Conservation (phyloP, 1,284 basidiomycete species). For the Ustilago trichophora region DNA sequence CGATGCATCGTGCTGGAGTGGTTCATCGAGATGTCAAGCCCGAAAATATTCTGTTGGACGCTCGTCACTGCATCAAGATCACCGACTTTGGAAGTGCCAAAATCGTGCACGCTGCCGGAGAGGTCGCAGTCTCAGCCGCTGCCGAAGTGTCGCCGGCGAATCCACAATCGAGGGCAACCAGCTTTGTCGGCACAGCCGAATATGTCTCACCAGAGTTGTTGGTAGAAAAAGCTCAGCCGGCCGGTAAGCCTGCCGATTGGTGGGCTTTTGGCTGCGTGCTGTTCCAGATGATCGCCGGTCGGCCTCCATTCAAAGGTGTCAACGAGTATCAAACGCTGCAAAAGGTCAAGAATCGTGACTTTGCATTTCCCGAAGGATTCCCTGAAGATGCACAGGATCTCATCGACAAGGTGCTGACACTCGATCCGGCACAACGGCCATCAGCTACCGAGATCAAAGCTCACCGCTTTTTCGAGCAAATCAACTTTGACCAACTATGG, state of each 20-base stretch:
- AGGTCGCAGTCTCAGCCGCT: not conserved
- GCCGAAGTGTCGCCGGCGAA: not conserved
- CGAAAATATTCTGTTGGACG: conserved; percentile 63
- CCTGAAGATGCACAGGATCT: conserved; percentile 69
- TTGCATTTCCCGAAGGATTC: conserved; percentile 69
- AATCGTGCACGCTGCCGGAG: conserved; percentile 38
- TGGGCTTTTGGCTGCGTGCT: conserved; percentile 73
- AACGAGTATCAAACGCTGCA: conserved; percentile 73
- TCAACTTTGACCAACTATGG: conserved; percentile 56
- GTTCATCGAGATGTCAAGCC: conserved; percentile 63
- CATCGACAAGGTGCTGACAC: conserved; percentile 68
- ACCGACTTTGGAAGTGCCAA: conserved; percentile 66
- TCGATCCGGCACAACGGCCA: conserved; percentile 48
- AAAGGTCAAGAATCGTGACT: conserved; percentile 70
- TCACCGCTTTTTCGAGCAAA: conserved; percentile 48
- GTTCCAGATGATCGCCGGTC: conserved; percentile 71
- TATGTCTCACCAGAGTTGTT: conserved; percentile 94
- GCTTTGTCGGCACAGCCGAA: conserved; percentile 95
- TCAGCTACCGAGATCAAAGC: conserved; percentile 35
- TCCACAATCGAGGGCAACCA: conserved; percentile 70
- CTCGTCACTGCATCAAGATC: conserved; percentile 54
- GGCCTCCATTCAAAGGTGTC: conserved; percentile 71
- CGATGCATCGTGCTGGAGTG: conserved; percentile 60
- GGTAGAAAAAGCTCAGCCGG: conserved; percentile 71
- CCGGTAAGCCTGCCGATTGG: conserved; percentile 69